These are phyloP conservation scores for Massarina eburnea DNA, from an alignment of 2,329 filamentous ascomycete genomes.

Conservation along the genomic window DNA sequence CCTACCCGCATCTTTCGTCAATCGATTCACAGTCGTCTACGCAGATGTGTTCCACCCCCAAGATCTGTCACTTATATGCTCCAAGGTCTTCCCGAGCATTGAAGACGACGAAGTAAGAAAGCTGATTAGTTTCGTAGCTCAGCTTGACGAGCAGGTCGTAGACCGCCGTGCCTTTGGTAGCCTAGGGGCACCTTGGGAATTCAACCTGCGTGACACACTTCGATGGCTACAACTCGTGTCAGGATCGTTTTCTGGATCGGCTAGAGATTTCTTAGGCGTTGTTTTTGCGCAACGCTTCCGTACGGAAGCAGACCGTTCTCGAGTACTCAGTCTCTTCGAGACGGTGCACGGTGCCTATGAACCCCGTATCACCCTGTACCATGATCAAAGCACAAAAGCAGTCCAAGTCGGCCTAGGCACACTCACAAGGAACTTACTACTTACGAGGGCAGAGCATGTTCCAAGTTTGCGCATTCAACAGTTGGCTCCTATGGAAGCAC, in stretches of 20 bases:
- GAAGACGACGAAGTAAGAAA: slow-evolving; percentile 60
- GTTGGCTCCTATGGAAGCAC: slow-evolving; percentile 76
- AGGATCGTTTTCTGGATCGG: slow-evolving; percentile 57
- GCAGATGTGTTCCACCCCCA: slow-evolving; percentile 83
- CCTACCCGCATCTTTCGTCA: slow-evolving; percentile 92
- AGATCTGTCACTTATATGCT: slow-evolving; percentile 81
- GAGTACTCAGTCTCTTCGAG: slow-evolving; percentile 67
- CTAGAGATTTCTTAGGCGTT: slow-evolving; percentile 76
- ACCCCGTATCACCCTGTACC: slow-evolving; percentile 57
- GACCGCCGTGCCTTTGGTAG: slow-evolving; percentile 56
- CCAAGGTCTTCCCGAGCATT: slow-evolving; percentile 71
- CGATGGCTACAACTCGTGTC: slow-evolving; percentile 80
- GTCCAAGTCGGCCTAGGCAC: slow-evolving; percentile 80
- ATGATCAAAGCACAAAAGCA: slow-evolving; percentile 65
- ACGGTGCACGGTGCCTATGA: slow-evolving; percentile 59
- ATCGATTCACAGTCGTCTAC: slow-evolving; percentile 97
- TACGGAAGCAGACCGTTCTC: slow-evolving; percentile 64
- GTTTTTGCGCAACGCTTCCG: slow-evolving; percentile 89
- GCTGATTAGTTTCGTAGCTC: slow-evolving; percentile 78
- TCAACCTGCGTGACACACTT: slow-evolving; percentile 87
- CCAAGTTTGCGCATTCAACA: slow-evolving; percentile 47
- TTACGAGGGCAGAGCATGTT: slow-evolving; percentile 27
- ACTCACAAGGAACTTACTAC: slow-evolving; percentile 59
- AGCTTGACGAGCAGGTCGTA: slow-evolving; percentile 72
- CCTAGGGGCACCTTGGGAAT: slow-evolving; percentile 83